Percentiles rank a stretch among this genome's conserved stretches.
Conservation (phyloP, 1,284 basidiomycete species). For the Sporisorium iseilematis-ciliati region DNA sequence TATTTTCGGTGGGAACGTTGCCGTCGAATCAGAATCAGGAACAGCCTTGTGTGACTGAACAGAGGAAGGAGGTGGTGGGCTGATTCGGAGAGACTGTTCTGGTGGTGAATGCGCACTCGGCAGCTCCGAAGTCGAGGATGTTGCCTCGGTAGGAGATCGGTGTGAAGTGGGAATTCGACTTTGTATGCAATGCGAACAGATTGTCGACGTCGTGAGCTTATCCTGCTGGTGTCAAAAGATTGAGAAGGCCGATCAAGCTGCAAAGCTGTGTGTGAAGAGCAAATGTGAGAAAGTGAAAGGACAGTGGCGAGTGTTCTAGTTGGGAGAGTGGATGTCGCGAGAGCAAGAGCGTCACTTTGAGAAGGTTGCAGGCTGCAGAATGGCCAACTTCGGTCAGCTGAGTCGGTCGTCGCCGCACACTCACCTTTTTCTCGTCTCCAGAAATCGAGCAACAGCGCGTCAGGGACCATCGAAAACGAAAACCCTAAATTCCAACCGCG, state of each 20-base stretch:
- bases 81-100: not conserved
- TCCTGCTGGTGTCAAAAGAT: not conserved
- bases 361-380: not conserved
- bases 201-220: not conserved
- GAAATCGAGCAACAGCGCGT: slow-evolving; percentile 1
- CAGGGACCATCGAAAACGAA: not conserved
- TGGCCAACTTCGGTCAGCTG: not conserved
- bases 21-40: slow-evolving; percentile 8
- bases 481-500: slow-evolving; percentile 5
- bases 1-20: not conserved
- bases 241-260: not conserved
- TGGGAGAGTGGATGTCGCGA: slow-evolving; percentile 7
- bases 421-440: not conserved
- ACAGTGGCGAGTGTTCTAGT: not conserved
- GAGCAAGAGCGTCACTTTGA: slow-evolving; percentile 4
- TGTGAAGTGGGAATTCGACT: not conserved
- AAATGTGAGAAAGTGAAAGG: not conserved
- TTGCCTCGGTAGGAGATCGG: not conserved
- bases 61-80: not conserved
- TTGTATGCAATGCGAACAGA: not conserved
- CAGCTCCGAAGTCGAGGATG: not conserved
- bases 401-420: slow-evolving; percentile 1
- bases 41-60: not conserved
- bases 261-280: not conserved
- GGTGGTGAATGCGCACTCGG: not conserved